Percentiles rank a stretch among this genome's conserved stretches.
Evolutionary conservation across 1,139 yeast genomes (phyloP).

Genomic region (Hemisphaericaspora subhashii): DNA sequence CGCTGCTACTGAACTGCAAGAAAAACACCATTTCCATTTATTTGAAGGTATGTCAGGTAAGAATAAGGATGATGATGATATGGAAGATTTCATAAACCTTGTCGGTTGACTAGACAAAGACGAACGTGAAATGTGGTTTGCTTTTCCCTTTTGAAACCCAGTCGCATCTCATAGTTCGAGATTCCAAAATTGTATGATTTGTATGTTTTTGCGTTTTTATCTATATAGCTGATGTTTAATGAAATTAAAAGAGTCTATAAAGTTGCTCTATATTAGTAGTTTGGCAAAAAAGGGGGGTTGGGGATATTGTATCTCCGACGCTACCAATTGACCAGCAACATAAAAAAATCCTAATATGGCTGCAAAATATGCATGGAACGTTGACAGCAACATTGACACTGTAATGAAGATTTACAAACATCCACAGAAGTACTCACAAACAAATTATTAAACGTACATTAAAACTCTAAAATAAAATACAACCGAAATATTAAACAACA

Average conservation of each 20-base stretch:
- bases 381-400: too few species aligned
- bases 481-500: neutral
- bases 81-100: constrained; percentile 16
- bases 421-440: too few species aligned
- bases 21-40: constrained; percentile 9
- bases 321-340: too few species aligned
- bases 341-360: too few species aligned
- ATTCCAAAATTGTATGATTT: too few species aligned
- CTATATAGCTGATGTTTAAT: neutral
- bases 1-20: constrained; percentile 7
- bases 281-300: too few species aligned
- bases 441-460: too few species aligned
- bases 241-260: neutral
- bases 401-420: too few species aligned
- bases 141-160: constrained; percentile 2
- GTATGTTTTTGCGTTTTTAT: too few species aligned
- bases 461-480: neutral
- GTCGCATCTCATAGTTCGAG: too few species aligned
- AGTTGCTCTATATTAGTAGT: neutral
- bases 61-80: constrained; percentile 9
- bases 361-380: too few species aligned
- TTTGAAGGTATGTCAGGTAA: constrained; percentile 10
- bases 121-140: constrained; percentile 9
- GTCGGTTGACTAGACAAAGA: constrained; percentile 13
- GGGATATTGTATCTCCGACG: too few species aligned